These are phyloP conservation scores for Magnolia changhungtana DNA, from an alignment of 164 flowering plant species.

Conservation along the genomic window DNA sequence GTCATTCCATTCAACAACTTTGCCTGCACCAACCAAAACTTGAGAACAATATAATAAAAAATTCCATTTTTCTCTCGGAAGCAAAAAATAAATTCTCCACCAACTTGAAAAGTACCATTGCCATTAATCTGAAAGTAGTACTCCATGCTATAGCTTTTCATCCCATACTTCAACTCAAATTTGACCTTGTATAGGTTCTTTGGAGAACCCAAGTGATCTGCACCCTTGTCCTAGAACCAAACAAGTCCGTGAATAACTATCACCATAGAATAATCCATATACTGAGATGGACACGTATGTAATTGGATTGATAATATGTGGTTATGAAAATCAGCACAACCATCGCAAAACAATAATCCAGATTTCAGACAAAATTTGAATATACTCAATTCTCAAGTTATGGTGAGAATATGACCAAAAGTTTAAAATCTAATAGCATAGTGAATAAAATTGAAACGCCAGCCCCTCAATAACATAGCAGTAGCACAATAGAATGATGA, in stretches of 20 bases:
- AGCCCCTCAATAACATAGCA: too few species aligned
- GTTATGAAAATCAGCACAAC: too few species aligned
- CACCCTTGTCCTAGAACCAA: constrained; percentile 67
- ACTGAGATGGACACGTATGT: neutral
- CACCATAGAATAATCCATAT: neutral
- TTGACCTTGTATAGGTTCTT: constrained; percentile 61
- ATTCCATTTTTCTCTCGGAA: neutral
- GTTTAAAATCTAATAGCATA: too few species aligned
- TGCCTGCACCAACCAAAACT: constrained; percentile 39
- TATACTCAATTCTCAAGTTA: too few species aligned
- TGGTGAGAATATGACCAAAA: too few species aligned
- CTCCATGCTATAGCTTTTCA: constrained; percentile 78
- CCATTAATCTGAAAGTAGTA: constrained; percentile 56
- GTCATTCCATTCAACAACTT: constrained; percentile 51
- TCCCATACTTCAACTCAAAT: constrained; percentile 58
- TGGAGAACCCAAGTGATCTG: constrained; percentile 41
- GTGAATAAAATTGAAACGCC: too few species aligned
- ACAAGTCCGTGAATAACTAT: neutral
- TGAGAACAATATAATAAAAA: constrained; percentile 9
- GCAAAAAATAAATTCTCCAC: neutral
- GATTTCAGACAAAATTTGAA: too few species aligned
- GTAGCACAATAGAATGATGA: too few species aligned
- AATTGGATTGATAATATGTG: neutral
- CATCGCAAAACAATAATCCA: too few species aligned
- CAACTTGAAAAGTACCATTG: constrained; percentile 41